Percentiles rank a stretch among this genome's conserved stretches.
Conservation (phyloP, 1,284 basidiomycete species). For the Xerocomus amazonicus region DNA sequence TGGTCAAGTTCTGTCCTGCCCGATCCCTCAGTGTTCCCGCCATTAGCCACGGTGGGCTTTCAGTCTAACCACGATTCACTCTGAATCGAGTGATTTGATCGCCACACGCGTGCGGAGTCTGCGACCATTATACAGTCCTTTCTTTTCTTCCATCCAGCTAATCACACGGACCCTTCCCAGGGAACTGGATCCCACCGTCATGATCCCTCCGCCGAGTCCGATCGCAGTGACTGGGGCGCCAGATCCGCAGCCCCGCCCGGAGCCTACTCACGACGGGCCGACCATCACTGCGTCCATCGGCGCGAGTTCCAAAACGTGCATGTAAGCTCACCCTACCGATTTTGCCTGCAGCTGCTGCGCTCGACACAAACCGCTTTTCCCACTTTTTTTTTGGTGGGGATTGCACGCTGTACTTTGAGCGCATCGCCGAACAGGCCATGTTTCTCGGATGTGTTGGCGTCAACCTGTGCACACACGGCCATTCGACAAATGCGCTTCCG, state of each 20-base stretch:
- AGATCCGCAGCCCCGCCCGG: slow-evolving; percentile 4
- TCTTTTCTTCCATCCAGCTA: too few relatives aligned
- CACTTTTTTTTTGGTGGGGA: not conserved
- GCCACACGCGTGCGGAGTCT: not conserved
- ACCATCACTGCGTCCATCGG: slow-evolving; percentile 6
- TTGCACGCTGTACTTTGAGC: slow-evolving; percentile 9
- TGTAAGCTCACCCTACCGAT: slow-evolving; percentile 2
- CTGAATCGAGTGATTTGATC: not conserved
- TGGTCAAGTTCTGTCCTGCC: too few relatives aligned
- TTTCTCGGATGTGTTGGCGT: not conserved
- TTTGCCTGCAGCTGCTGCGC: too few relatives aligned
- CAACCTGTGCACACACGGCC: not conserved
- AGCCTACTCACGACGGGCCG: slow-evolving; percentile 3
- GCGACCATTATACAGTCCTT: not conserved
- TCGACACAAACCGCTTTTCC: not conserved
- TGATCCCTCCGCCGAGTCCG: not conserved
- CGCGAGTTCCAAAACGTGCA: not conserved
- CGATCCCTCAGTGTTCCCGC: too few relatives aligned
- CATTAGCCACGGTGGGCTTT: too few relatives aligned
- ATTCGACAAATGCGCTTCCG: not conserved
- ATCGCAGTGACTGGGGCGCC: not conserved
- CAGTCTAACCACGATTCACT: too few relatives aligned
- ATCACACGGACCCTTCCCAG: not conserved
- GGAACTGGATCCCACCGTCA: slow-evolving; percentile 6
- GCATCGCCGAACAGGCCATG: slow-evolving; percentile 4